Percentiles rank a stretch among this genome's conserved stretches.
These are phyloP conservation scores for Candida gorgasii DNA, from an alignment of 805 yeast genomes.

Conservation along the genomic window DNA sequence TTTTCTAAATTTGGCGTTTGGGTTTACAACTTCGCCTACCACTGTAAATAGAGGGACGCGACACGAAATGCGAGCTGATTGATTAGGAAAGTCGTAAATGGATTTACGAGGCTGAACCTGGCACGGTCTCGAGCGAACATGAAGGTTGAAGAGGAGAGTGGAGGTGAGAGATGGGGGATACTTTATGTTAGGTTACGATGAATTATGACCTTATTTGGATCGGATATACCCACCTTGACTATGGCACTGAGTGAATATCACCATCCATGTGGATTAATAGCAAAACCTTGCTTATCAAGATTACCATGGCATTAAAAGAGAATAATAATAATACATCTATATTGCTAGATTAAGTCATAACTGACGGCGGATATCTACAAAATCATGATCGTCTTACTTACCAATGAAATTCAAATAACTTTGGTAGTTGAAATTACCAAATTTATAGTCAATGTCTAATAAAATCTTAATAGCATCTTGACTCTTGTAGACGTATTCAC, in stretches of 20 bases:
- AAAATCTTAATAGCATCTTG: slow-evolving; percentile 62
- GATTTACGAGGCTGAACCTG: background rate
- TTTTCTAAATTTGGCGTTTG: background rate
- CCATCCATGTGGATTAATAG: no score
- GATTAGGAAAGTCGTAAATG: slow-evolving; percentile 1
- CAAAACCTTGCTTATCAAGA: no score
- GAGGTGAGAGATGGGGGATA: background rate
- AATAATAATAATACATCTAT: slow-evolving; percentile 4
- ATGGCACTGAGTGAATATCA: no score
- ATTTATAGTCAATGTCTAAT: slow-evolving; percentile 62
- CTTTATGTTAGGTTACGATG: no score
- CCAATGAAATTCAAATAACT: slow-evolving; percentile 42
- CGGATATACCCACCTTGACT: no score
- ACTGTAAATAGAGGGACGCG: slow-evolving; percentile 1
- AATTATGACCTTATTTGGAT: no score
- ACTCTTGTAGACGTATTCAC: slow-evolving; percentile 53
- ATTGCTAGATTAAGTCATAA: background rate
- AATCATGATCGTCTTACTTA: slow-evolving; percentile 6
- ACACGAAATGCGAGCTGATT: background rate
- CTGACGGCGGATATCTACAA: no score
- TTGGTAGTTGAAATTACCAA: slow-evolving; percentile 53
- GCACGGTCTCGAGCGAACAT: background rate
- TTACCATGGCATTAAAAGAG: no score
- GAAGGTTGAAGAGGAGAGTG: background rate
- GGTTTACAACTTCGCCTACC: slow-evolving; percentile 1